Conservation (phyloP, 495 filamentous ascomycete species). For the Bacidia gigantensis region DNA sequence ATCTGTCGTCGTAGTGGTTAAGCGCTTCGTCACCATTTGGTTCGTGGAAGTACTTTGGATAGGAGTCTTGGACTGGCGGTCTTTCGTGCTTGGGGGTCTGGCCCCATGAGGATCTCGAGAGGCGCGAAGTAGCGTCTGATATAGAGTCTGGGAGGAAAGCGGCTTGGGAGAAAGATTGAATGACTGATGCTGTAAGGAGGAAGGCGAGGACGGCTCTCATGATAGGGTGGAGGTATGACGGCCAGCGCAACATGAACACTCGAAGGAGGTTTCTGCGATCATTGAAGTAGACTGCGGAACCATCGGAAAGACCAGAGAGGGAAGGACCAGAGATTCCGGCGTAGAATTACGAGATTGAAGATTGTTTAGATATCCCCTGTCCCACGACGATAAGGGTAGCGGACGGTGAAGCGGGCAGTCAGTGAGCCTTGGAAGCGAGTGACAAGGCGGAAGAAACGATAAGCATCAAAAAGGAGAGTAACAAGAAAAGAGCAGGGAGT, state of each 20-base stretch:
- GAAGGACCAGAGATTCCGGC: too few species aligned
- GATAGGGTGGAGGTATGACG: neutral
- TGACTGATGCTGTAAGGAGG: constrained; percentile 6
- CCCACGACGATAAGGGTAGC: too few species aligned
- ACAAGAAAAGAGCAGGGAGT: too few species aligned
- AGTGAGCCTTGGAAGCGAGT: too few species aligned
- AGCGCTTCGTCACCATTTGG: constrained; percentile 42
- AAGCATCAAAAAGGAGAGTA: too few species aligned
- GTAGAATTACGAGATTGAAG: too few species aligned
- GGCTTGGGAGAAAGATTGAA: constrained; percentile 12
- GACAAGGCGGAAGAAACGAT: too few species aligned
- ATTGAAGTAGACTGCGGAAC: neutral
- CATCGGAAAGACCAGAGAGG: too few species aligned
- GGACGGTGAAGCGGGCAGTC: too few species aligned
- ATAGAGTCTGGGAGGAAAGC: constrained; percentile 6
- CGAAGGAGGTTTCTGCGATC: neutral
- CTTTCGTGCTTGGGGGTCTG: neutral
- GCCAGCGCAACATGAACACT: neutral
- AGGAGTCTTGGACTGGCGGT: constrained; percentile 3
- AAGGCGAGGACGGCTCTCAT: constrained; percentile 8
- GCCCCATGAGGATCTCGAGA: neutral
- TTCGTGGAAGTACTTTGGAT: constrained; percentile 39
- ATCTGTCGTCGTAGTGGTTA: constrained; percentile 61
- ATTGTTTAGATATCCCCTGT: too few species aligned
- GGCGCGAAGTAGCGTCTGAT: neutral